These are phyloP conservation scores for Pisolithus marmoratus DNA, from an alignment of 768 basidiomycete species.

Conservation along the genomic window DNA sequence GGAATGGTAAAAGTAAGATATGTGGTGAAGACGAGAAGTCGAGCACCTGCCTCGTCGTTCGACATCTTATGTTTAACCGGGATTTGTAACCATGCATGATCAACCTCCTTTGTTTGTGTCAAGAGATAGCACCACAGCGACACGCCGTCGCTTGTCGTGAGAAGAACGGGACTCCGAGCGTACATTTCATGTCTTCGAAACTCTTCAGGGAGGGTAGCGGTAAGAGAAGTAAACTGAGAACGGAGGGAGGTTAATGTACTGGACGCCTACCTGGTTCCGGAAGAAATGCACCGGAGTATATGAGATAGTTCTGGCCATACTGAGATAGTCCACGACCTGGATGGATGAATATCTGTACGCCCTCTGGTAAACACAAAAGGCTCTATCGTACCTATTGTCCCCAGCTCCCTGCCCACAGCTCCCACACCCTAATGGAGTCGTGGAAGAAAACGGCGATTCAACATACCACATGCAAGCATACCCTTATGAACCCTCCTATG, in stretches of 20 bases:
- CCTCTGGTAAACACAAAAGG: background rate
- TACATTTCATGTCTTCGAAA: constrained; percentile 67
- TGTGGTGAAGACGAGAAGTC: background rate
- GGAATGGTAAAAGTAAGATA: background rate
- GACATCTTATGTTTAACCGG: constrained; percentile 35
- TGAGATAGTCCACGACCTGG: constrained; percentile 68
- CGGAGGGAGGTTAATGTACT: no score
- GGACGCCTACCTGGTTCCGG: constrained; percentile 63
- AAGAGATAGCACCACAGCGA: constrained; percentile 76
- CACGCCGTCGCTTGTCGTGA: constrained; percentile 69
- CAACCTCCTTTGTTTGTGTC: constrained; percentile 48
- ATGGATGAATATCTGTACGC: background rate
- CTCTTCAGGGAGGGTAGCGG: constrained; percentile 27
- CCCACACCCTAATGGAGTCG: constrained; percentile 37
- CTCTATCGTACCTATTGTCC: constrained; percentile 44
- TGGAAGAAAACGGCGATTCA: background rate
- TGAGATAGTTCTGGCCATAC: no score
- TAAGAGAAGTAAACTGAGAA: no score
- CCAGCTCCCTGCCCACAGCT: constrained; percentile 52
- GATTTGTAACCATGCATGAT: constrained; percentile 27
- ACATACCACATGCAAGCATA: no score
- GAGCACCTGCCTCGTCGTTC: constrained; percentile 52
- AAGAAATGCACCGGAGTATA: no score
- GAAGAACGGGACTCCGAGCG: no score
- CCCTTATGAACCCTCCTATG: no score